Conservation (phyloP, 2,329 filamentous ascomycete genomes). For the Cercospora brassicicola region DNA sequence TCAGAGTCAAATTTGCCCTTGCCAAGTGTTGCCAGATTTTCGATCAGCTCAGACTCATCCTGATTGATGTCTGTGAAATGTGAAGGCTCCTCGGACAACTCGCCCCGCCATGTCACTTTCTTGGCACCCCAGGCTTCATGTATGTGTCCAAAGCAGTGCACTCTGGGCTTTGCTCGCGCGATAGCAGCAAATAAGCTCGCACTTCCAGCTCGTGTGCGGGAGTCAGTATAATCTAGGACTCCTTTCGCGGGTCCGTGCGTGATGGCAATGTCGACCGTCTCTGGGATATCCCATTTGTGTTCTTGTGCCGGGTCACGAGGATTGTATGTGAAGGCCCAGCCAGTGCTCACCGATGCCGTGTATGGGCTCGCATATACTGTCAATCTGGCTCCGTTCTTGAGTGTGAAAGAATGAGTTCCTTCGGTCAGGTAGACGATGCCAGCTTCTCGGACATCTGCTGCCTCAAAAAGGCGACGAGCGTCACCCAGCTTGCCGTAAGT, state of each 20-base stretch:
- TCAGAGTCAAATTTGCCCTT: conserved; percentile 22
- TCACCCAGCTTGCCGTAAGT: conserved; percentile 20
- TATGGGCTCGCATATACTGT: conserved; percentile 57
- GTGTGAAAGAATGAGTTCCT: conserved; percentile 49
- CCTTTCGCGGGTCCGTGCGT: conserved; percentile 61
- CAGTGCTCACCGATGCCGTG: conserved; percentile 53
- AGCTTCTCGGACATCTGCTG: conserved; percentile 41
- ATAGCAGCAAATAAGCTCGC: conserved; percentile 55
- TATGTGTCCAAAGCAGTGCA: conserved; percentile 66
- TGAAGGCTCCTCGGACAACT: conserved; percentile 27
- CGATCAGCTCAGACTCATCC: conserved; percentile 41
- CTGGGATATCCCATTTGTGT: conserved; percentile 36
- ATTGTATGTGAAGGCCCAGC: conserved; percentile 54
- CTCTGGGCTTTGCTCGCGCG: conserved; percentile 50
- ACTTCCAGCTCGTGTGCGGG: conserved; percentile 53
- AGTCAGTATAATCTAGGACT: conserved; percentile 49
- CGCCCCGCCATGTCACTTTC: conserved; percentile 43
- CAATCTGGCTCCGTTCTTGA: conserved; percentile 53
- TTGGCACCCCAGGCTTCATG: conserved; percentile 56
- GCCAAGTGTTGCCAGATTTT: conserved; percentile 37
- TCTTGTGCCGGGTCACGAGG: conserved; percentile 45
- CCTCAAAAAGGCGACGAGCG: conserved; percentile 25
- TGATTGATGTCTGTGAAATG: conserved; percentile 53
- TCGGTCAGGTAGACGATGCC: conserved; percentile 60
- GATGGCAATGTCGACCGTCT: conserved; percentile 56